Evolutionary conservation across 1,284 basidiomycete genomes (phyloP), one percentile per base, ranked within the genome.

Genomic region (Fomitiporia mediterranea): DNA sequence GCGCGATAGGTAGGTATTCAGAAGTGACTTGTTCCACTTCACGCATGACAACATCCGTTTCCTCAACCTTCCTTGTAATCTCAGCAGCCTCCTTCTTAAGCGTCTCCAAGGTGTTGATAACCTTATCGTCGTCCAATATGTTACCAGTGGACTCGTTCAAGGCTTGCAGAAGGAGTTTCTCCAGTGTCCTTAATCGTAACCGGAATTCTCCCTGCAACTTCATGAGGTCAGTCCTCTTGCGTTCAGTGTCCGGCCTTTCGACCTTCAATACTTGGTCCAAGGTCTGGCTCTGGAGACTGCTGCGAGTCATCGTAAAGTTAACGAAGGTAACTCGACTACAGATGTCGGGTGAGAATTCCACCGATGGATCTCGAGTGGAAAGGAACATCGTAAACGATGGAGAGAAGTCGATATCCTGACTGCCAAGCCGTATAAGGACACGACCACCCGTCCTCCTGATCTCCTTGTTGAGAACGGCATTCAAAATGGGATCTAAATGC

Each of bases 301-400:
- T 94, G 58, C 95, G 83, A 0, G 97, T 99, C 93, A 99, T 99
- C 15, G 96, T 99, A 73, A 99, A 99, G 77, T 99, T 99, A 76
- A 99, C 96, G 68, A 99, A 98, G 0, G 96, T 97, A 35, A 99
- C 97, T 58, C 97, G 86, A 75, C 94, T 97, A 79, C 96, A 99
- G 61, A 99, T 94, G 69, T 99, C 96, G 1, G 97, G 94, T 19
- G 96, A 92, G 72, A 99, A 98, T 66, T 98, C 94, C 61, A 98
- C 90, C 0, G 94, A 96, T 0, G 98, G 95, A 70, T 99, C 95
- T 23, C 96, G 81, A 6, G 97, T 99, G 2, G 97, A 93, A 49
- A 99, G 79, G 82, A 99, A 99, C 92, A 99, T 96, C 8, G 92
- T 96, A 79, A 99, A 99, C 9, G 95, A 88, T 2, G 98, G 97